Evolutionary conservation across 78 protist genomes (phyloP).

Genomic region (Pigoraptor vietnamica): DNA sequence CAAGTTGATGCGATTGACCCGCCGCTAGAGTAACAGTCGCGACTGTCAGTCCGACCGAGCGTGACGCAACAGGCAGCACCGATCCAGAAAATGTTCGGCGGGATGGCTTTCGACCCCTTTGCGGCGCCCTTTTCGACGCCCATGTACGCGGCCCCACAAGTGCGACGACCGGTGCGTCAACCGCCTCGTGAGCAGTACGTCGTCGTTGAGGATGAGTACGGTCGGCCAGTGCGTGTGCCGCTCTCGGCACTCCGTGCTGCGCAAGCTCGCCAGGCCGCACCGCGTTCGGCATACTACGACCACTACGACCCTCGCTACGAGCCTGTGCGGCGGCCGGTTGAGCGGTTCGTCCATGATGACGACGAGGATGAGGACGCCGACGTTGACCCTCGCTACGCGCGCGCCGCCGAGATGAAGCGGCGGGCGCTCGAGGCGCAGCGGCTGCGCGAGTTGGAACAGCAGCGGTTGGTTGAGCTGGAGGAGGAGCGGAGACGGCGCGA

Average conservation of each 20-base stretch:
- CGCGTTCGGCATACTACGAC: neutral
- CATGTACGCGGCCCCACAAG: neutral
- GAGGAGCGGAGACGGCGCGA: neutral
- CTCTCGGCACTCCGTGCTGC: neutral
- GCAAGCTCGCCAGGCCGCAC: neutral
- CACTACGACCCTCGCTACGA: neutral
- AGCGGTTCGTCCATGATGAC: neutral
- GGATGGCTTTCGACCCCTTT: neutral
- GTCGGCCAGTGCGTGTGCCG: neutral
- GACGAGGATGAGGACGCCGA: neutral
- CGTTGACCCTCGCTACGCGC: too few relatives aligned
- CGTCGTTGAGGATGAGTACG: neutral
- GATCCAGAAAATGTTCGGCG: neutral
- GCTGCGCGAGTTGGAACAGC: too few relatives aligned
- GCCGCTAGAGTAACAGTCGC: too few relatives aligned
- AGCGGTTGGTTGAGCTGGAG: neutral
- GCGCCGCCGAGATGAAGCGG: too few relatives aligned
- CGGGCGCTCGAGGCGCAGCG: too few relatives aligned
- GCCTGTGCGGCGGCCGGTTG: neutral
- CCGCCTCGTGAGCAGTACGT: neutral
- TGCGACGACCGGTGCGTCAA: neutral
- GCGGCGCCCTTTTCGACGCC: neutral
- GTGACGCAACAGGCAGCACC: too few relatives aligned
- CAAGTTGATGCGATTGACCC: too few relatives aligned
- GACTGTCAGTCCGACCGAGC: too few relatives aligned